Conservation (phyloP, 2,329 filamentous ascomycete genomes). For the Talaromyces atroroseus region DNA sequence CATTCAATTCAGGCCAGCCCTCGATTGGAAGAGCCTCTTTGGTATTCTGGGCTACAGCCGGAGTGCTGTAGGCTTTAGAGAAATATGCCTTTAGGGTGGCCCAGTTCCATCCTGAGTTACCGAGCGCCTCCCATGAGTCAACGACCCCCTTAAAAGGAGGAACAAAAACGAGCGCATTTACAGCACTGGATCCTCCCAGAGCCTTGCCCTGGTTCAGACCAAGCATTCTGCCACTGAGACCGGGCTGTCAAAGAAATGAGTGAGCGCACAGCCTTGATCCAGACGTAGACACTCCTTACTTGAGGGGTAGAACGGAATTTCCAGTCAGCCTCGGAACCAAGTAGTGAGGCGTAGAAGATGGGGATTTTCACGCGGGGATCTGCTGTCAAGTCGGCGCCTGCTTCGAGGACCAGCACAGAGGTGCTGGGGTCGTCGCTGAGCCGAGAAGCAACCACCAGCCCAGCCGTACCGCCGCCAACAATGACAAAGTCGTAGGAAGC, state of each 20-base stretch:
- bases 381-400: constrained; percentile 9
- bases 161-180: constrained; percentile 27
- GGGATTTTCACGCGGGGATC: constrained; percentile 13
- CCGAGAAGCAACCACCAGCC: constrained; percentile 10
- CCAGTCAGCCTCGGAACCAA: constrained; percentile 13
- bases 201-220: constrained; percentile 11
- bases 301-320: constrained; percentile 10
- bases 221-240: constrained; percentile 14
- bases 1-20: neutral
- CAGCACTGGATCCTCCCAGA: constrained; percentile 25
- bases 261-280: neutral
- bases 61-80: constrained; percentile 26
- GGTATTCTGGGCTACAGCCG: neutral
- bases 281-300: constrained; percentile 5
- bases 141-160: constrained; percentile 19
- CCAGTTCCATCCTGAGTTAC: constrained; percentile 35
- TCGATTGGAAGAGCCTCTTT: neutral
- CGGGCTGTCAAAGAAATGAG: constrained; percentile 4
- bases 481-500: constrained; percentile 22
- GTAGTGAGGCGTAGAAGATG: constrained; percentile 1
- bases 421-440: constrained; percentile 6
- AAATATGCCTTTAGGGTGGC: constrained; percentile 30
- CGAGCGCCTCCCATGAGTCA: constrained; percentile 36
- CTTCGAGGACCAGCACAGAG: constrained; percentile 13
- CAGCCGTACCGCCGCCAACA: constrained; percentile 13